Evolutionary conservation across 495 filamentous ascomycete species (phyloP).

Genomic region (Oleoguttula mirabilis): DNA sequence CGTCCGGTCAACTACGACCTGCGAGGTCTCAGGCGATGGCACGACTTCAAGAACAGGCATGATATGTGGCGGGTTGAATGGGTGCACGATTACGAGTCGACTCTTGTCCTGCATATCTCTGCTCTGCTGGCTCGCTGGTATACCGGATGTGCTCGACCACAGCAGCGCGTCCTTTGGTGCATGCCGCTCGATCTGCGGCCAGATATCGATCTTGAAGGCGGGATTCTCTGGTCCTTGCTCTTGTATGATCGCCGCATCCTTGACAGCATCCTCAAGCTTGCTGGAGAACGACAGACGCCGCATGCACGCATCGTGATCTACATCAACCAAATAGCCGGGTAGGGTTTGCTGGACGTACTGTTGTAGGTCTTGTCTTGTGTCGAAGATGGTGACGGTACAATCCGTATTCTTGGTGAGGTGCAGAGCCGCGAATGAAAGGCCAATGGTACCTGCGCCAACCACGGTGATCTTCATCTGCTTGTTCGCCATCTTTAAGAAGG

Average conservation of each 20-base stretch:
- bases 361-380: constrained; percentile 41
- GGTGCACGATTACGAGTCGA: constrained; percentile 45
- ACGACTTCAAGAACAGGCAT: constrained; percentile 54
- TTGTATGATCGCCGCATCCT: constrained; percentile 41
- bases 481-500: neutral
- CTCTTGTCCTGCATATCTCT: constrained; percentile 31
- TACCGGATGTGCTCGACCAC: constrained; percentile 48
- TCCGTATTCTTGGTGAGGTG: constrained; percentile 36
- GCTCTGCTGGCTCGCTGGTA: constrained; percentile 39
- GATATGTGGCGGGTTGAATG: constrained; percentile 52
- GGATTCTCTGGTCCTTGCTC: constrained; percentile 46
- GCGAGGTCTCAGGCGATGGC: constrained; percentile 33
- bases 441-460: constrained; percentile 48
- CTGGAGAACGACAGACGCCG: constrained; percentile 27
- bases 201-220: constrained; percentile 40
- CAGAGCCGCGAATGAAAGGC: constrained; percentile 46
- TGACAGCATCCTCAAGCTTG: constrained; percentile 34
- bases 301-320: constrained; percentile 12
- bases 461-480: constrained; percentile 20
- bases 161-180: constrained; percentile 34
- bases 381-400: constrained; percentile 38
- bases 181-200: constrained; percentile 35
- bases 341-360: constrained; percentile 33
- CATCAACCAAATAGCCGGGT: constrained; percentile 13
- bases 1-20: constrained; percentile 33